Conservation (phyloP, 148 eudicot genomes). For the Camellia lanceoleosa region DNA sequence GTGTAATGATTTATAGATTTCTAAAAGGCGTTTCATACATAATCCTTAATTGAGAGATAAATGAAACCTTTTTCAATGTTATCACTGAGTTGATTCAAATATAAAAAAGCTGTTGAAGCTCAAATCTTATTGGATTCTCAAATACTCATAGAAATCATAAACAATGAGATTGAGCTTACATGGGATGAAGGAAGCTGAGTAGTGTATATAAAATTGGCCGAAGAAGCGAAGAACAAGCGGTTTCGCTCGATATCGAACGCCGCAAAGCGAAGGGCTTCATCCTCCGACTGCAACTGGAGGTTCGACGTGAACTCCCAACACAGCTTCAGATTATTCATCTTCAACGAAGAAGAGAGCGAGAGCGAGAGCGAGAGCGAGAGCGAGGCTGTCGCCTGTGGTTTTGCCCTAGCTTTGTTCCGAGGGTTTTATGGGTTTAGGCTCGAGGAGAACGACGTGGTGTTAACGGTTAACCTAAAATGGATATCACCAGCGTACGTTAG, state of each 20-base stretch:
- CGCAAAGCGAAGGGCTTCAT: constrained; percentile 54
- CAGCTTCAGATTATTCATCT: constrained; percentile 79
- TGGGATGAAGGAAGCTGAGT: constrained; percentile 55
- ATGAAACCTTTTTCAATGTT: not conserved
- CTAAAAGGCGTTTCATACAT: not conserved
- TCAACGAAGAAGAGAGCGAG: not conserved
- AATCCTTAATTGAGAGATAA: not conserved
- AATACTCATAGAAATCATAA: not conserved
- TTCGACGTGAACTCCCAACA: constrained; percentile 54
- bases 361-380: not conserved
- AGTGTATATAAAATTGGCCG: constrained; percentile 58
- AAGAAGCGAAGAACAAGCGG: constrained; percentile 85
- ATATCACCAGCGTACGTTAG: too few relatives aligned
- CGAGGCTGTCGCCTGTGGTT: not conserved
- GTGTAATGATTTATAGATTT: not conserved
- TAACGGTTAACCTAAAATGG: too few relatives aligned
- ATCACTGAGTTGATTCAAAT: not conserved
- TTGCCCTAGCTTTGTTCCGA: too few relatives aligned
- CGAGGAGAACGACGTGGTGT: too few relatives aligned
- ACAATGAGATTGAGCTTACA: constrained; percentile 19
- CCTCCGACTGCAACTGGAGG: constrained; percentile 46
- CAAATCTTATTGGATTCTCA: not conserved
- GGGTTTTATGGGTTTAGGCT: too few relatives aligned
- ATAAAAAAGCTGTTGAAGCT: not conserved
- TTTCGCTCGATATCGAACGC: constrained; percentile 81